phyloP scores from a whole-genome alignment of 768 basidiomycete species.

The Gymnopilus dilepis region DNA sequence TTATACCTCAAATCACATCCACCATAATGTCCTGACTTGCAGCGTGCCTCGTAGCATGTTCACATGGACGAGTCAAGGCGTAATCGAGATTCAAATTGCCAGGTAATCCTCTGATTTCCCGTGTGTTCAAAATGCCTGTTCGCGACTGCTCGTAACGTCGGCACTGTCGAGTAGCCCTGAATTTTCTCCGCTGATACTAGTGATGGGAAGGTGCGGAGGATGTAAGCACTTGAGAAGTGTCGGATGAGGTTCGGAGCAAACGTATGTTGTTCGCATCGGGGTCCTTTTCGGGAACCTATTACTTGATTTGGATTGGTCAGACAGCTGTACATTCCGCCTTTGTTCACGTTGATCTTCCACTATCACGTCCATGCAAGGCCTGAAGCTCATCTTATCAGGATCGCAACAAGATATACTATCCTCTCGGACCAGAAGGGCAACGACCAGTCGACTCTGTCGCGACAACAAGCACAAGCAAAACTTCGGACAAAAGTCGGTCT shows the following conservation, averaged over 20 bases:
- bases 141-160: background rate
- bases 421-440: background rate
- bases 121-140: background rate
- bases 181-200: background rate
- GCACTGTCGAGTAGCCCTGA: background rate
- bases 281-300: background rate
- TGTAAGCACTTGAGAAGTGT: background rate
- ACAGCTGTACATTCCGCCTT: too few relatives aligned
- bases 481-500: constrained; percentile 7
- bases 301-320: background rate
- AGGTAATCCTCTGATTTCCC: background rate
- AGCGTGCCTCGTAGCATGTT: background rate
- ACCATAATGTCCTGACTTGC: background rate
- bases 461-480: background rate
- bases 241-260: constrained; percentile 2
- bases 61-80: constrained; percentile 5
- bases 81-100: constrained; percentile 1
- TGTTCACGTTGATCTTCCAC: background rate
- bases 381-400: too few relatives aligned
- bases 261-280: too few relatives aligned
- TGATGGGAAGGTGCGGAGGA: background rate
- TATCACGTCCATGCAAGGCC: background rate
- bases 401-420: too few relatives aligned
- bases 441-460: background rate
- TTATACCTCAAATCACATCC: background rate